phyloP scores from a whole-genome alignment of 345 rosid genomes.

The Mangifera indica region DNA sequence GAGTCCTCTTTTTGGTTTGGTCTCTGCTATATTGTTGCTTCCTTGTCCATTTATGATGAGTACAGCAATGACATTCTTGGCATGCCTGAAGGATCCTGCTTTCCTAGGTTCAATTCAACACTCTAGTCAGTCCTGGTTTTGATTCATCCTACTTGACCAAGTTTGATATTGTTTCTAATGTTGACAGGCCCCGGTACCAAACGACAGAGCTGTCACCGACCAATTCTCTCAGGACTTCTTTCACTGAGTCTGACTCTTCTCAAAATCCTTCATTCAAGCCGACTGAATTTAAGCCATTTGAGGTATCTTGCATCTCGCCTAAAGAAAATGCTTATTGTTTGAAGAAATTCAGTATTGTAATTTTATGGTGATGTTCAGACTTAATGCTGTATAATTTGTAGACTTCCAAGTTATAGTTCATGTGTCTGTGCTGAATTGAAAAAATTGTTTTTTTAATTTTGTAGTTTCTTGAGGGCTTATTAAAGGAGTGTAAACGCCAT shows the following conservation, averaged over 20 bases:
- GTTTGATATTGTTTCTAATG: conserved; percentile 8
- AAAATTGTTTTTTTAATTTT: conserved; percentile 17
- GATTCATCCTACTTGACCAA: conserved; percentile 10
- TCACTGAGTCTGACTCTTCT: conserved; percentile 49
- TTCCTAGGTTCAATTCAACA: conserved; percentile 60
- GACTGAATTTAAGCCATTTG: conserved; percentile 77
- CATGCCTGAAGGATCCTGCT: conserved; percentile 91
- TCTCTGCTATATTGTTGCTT: conserved; percentile 70
- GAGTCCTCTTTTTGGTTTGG: conserved; percentile 92
- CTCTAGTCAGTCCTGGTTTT: conserved; percentile 1
- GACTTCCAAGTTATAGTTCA: background rate
- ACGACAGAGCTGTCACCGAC: conserved; percentile 30
- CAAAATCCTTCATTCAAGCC: conserved; percentile 53
- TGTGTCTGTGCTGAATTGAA: conserved; percentile 20
- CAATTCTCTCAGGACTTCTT: conserved; percentile 36
- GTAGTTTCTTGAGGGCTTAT: conserved; percentile 63
- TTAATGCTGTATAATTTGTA: background rate
- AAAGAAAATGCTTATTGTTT: background rate
- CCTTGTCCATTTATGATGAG: conserved; percentile 85
- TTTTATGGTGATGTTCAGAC: background rate
- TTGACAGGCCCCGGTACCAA: conserved; percentile 59
- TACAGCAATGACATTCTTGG: conserved; percentile 88
- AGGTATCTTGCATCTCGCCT: conserved; percentile 36
- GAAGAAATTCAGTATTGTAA: background rate
- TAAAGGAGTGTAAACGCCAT: conserved; percentile 51